A percentile compares a stretch with the other conserved stretches of the same genome.
These are phyloP conservation scores for Gracilaria vermiculophylla DNA, from an alignment of 23 red algal species.

Conservation along the genomic window DNA sequence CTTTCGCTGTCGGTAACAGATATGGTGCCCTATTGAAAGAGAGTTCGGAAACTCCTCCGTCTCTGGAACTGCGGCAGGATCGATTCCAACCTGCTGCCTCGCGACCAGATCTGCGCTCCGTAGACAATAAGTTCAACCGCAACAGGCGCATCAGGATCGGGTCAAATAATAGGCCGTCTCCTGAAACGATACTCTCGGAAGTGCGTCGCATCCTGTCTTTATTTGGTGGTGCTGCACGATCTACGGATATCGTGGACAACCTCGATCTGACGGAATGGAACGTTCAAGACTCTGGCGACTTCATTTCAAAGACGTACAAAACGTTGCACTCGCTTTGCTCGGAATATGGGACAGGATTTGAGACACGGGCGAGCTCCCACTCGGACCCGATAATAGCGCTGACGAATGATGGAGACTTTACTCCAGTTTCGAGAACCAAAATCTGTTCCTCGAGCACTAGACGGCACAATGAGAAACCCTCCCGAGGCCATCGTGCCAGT, in stretches of 20 bases:
- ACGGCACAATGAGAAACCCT: neutral
- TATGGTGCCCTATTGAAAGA: slow-evolving; percentile 17
- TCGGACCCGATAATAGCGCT: slow-evolving; percentile 16
- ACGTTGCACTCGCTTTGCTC: slow-evolving; percentile 14
- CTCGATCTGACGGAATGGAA: slow-evolving; percentile 35
- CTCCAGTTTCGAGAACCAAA: neutral
- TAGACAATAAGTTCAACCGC: neutral
- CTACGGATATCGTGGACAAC: slow-evolving; percentile 12
- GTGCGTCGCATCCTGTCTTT: slow-evolving; percentile 3
- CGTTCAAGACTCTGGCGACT: slow-evolving; percentile 1
- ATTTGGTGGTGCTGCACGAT: slow-evolving; percentile 36
- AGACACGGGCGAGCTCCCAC: slow-evolving; percentile 2
- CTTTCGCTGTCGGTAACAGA: neutral
- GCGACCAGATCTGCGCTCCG: neutral
- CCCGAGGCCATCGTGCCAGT: neutral
- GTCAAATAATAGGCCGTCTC: neutral
- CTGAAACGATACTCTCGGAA: neutral
- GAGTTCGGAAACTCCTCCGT: neutral
- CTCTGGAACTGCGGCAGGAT: neutral
- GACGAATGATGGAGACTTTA: neutral
- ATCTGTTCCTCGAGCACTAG: neutral
- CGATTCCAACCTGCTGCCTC: neutral
- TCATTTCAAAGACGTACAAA: neutral
- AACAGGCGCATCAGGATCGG: neutral
- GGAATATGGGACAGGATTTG: neutral